Evolutionary conservation across 2,329 filamentous ascomycete genomes (phyloP).

Genomic region (Fusarium vanettenii): DNA sequence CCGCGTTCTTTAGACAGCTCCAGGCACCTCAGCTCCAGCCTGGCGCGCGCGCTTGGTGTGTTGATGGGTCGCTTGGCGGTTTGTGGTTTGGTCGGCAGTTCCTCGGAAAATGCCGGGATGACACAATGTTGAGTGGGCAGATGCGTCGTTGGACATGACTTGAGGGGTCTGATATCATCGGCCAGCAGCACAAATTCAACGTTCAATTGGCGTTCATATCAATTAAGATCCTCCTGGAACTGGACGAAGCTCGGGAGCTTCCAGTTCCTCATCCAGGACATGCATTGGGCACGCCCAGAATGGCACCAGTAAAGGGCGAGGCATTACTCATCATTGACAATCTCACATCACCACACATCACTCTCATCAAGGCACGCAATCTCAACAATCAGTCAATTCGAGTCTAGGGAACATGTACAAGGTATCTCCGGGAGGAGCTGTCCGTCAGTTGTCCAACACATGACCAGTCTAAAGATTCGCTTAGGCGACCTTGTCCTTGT

Average conservation of each 20-base stretch:
- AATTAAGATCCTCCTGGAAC: not conserved
- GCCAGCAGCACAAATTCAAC: not conserved
- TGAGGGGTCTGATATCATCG: not conserved
- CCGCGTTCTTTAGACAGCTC: not conserved
- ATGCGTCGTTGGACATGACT: not conserved
- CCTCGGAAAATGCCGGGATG: slow-evolving; percentile 27
- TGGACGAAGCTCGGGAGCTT: not conserved
- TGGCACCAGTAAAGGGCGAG: not conserved
- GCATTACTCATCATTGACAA: not conserved
- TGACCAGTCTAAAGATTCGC: slow-evolving; percentile 26
- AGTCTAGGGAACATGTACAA: slow-evolving; percentile 50
- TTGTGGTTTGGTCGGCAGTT: slow-evolving; percentile 22
- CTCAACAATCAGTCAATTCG: slow-evolving; percentile 45
- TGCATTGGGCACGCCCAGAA: not conserved
- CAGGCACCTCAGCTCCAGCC: not conserved
- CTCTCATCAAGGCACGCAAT: not conserved
- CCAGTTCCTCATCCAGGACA: not conserved
- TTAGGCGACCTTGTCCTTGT: slow-evolving; percentile 79
- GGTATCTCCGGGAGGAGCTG: slow-evolving; percentile 42
- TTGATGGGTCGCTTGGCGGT: slow-evolving; percentile 2
- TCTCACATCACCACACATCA: not conserved
- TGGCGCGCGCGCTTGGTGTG: not conserved
- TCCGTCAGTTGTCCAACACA: slow-evolving; percentile 44
- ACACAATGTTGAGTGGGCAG: not conserved
- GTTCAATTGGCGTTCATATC: not conserved